phyloP scores from a whole-genome alignment of 257 asterid genomes.

The Solanum virginianum region DNA sequence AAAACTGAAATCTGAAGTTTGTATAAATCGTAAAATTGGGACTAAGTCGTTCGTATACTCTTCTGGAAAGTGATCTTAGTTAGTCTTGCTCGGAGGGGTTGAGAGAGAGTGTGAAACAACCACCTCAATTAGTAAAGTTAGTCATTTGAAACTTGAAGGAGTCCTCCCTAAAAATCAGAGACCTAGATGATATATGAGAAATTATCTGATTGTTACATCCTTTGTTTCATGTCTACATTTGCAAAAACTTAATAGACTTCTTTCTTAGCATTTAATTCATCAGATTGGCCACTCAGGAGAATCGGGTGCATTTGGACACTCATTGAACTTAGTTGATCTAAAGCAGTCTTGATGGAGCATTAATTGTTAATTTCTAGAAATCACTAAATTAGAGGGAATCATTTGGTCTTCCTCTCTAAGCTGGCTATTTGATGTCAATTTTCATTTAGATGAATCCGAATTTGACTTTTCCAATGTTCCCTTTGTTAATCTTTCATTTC shows the following conservation, averaged over 20 bases:
- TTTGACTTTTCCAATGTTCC: not conserved
- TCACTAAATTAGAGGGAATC: not conserved
- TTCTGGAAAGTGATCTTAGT: not conserved
- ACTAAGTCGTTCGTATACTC: not conserved
- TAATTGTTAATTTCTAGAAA: not conserved
- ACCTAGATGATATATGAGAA: not conserved
- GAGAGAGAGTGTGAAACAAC: not conserved
- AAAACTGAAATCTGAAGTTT: not conserved
- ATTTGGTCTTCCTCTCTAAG: not conserved
- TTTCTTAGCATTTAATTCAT: not conserved
- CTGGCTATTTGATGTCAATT: not conserved
- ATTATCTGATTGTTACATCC: not conserved
- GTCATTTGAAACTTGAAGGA: not conserved
- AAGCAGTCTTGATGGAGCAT: not conserved
- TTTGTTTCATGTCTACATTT: not conserved
- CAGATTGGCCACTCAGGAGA: not conserved
- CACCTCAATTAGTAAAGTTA: not conserved
- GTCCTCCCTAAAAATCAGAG: not conserved
- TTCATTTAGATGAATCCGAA: not conserved
- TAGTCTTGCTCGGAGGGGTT: not conserved
- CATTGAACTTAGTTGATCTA: not conserved
- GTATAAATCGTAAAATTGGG: not conserved
- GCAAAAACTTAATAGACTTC: not conserved
- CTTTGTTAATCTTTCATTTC: not conserved
- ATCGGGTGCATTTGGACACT: not conserved